These are phyloP conservation scores for Logfia minima DNA, from an alignment of 129 eudicot genomes.

Conservation along the genomic window DNA sequence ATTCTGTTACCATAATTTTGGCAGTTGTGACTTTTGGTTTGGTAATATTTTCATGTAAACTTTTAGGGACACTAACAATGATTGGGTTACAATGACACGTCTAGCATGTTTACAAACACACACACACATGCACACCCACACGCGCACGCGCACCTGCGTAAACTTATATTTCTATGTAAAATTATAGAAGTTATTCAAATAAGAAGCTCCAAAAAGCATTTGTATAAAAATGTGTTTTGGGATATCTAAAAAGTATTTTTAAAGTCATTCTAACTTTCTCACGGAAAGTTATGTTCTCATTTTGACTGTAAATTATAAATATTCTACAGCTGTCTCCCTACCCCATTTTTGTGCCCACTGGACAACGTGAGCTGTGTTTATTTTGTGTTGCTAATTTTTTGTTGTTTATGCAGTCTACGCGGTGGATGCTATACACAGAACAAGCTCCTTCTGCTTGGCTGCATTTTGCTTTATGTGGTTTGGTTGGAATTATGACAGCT, in stretches of 20 bases:
- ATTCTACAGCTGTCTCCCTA: not conserved
- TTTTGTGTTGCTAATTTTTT: conserved; percentile 15
- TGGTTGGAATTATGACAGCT: conserved; percentile 93
- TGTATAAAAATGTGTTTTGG: too few species aligned
- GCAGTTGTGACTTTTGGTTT: conserved; percentile 87
- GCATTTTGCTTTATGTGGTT: conserved; percentile 83
- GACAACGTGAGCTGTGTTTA: not conserved
- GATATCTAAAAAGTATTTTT: too few species aligned
- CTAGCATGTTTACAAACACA: conserved; percentile 2
- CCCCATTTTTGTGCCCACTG: not conserved
- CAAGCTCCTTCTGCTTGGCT: conserved; percentile 99
- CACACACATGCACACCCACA: not conserved
- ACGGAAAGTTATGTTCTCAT: not conserved
- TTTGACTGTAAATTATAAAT: not conserved
- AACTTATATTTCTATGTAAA: too few species aligned
- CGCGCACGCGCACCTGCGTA: too few species aligned
- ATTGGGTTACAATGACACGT: conserved; percentile 7
- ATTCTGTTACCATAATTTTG: conserved; percentile 75
- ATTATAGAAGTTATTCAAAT: too few species aligned
- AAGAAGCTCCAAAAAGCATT: too few species aligned
- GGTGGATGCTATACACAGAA: conserved; percentile 95
- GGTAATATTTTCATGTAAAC: conserved; percentile 49
- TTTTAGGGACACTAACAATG: not conserved
- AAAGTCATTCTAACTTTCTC: not conserved
- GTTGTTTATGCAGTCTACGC: conserved; percentile 72